phyloP scores from a whole-genome alignment of 768 basidiomycete species.

The Hypholoma fasciculare region DNA sequence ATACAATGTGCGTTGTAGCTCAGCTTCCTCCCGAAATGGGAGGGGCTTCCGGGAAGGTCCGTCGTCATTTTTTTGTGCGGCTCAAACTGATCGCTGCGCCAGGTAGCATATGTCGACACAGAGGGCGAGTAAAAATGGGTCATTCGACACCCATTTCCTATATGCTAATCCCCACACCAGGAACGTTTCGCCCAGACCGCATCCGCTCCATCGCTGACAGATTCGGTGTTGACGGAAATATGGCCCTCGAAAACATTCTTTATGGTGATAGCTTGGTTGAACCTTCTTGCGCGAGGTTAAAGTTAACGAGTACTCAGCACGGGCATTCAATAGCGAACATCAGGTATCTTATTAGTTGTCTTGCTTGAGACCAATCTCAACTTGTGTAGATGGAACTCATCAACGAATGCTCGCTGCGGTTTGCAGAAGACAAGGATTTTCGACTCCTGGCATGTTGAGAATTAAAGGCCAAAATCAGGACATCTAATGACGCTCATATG shows the following conservation, averaged over 20 bases:
- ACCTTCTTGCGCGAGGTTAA: background rate
- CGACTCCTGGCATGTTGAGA: constrained; percentile 53
- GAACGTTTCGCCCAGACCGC: constrained; percentile 95
- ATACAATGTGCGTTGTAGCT: constrained; percentile 90
- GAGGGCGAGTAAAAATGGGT: constrained; percentile 51
- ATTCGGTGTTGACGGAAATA: constrained; percentile 88
- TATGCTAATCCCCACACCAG: constrained; percentile 29
- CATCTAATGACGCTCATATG: constrained; percentile 10
- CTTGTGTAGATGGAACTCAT: constrained; percentile 84
- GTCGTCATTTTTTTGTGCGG: constrained; percentile 1
- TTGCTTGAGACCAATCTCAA: background rate
- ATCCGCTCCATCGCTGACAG: constrained; percentile 89
- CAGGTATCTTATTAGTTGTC: constrained; percentile 47
- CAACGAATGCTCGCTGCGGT: constrained; percentile 84
- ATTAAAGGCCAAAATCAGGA: background rate
- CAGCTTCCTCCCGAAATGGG: constrained; percentile 91
- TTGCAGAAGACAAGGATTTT: constrained; percentile 88
- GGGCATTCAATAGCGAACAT: constrained; percentile 92
- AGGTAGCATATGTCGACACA: constrained; percentile 93
- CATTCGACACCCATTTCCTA: background rate
- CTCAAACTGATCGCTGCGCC: background rate
- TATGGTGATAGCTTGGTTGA: constrained; percentile 54
- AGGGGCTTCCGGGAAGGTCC: constrained; percentile 85
- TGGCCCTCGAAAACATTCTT: constrained; percentile 89
- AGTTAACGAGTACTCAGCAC: constrained; percentile 45